Evolutionary conservation across 129 eudicot genomes (phyloP), one percentile per base, ranked within the genome.

Genomic region (Deinandra increscens): DNA sequence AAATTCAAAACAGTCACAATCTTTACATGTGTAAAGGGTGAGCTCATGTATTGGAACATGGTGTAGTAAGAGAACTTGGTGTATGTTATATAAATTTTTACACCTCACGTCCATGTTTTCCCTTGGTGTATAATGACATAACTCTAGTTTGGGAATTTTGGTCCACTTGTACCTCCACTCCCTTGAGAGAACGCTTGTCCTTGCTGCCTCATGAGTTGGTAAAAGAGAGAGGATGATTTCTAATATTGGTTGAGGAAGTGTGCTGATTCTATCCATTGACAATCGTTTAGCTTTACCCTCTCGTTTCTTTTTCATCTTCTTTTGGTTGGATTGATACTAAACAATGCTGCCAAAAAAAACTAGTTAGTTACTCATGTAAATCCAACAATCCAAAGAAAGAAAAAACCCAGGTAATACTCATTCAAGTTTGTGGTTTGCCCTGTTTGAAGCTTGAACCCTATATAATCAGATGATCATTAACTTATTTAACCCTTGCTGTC

Each of bases 81-180:
- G 48, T 41, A 64, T 4, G 42, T n/a, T 38, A 11, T 64, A 20
- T 20, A 22, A 64, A 64, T 7, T 37, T 43, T 22, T 64, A 23
- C 37, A 64, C 70, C 18, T 64, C 11, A 1, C 20, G 3, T 19
- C 4, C 14, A 53, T 53, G 60, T 19, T 18, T 3, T 26, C 3
- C 31, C 31, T 26, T 26, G 31, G n/a, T n/a, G n/a, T n/a, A n/a
- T n/a, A n/a, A n/a, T n/a, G 17, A 12, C 1, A 5, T 1, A 56
- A 56, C 17, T 4, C 38, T 1, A 56, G 63, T 26, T 56, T 56
- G 1, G 63, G 33, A 11, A 56, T 12, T 56, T 56, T 56, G 18
- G 39, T 56, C 64, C 39, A 58, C 0, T 29, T 58, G 64, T 58
- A 58, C 38, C 64, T 29, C 64, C 64, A 58, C 29, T 58, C 64